phyloP scores from a whole-genome alignment of 768 basidiomycete species.

The Lentinula raphanica region DNA sequence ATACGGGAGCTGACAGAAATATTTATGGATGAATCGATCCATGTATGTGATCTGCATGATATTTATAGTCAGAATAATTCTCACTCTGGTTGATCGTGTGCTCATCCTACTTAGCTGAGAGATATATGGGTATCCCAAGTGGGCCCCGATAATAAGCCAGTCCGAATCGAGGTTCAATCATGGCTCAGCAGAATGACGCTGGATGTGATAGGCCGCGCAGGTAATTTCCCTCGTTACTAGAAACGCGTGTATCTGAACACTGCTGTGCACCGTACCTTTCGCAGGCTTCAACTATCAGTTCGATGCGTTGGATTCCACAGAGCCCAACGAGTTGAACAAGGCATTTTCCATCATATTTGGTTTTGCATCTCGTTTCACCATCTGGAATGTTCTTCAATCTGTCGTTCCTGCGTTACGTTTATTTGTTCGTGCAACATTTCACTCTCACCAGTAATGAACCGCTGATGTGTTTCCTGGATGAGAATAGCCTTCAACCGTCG shows the following conservation, averaged over 20 bases:
- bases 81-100: no score
- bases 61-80: no score
- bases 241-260: no score
- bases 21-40: constrained; percentile 30
- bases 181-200: constrained; percentile 32
- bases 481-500: no score
- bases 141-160: constrained; percentile 10
- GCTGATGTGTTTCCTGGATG: no score
- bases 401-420: not conserved
- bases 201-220: constrained; percentile 38
- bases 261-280: not conserved
- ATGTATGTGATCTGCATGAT: constrained; percentile 18
- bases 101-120: constrained; percentile 31
- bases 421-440: constrained; percentile 9
- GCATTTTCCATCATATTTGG: constrained; percentile 29
- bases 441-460: no score
- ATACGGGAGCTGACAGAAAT: constrained; percentile 33
- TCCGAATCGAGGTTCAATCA: constrained; percentile 23
- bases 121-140: constrained; percentile 26
- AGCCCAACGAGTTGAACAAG: constrained; percentile 25
- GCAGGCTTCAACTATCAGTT: constrained; percentile 29
- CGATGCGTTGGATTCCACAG: constrained; percentile 21
- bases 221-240: no score
- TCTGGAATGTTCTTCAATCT: constrained; percentile 17
- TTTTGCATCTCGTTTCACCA: not conserved